These are phyloP conservation scores for Sarocladium oryzae DNA, from an alignment of 2,329 filamentous ascomycete species.

Conservation along the genomic window DNA sequence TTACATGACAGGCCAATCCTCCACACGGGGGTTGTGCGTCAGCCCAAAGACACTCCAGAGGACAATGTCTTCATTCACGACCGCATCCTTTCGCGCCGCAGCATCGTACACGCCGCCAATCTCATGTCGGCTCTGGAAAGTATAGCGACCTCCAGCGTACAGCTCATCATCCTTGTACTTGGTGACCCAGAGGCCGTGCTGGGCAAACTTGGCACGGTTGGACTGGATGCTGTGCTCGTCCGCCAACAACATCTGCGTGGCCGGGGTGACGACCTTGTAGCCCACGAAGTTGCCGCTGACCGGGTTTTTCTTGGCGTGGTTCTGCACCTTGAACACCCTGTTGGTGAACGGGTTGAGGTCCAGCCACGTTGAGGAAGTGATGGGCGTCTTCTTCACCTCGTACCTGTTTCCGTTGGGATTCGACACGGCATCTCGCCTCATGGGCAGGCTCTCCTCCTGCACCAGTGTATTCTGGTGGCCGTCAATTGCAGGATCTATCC, in stretches of 20 bases:
- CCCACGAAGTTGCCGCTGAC: conserved; percentile 39
- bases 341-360: conserved; percentile 44
- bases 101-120: conserved; percentile 31
- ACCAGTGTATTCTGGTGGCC: conserved; percentile 50
- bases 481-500: conserved; percentile 57
- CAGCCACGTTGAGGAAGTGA: conserved; percentile 38
- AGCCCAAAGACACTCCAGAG: conserved; percentile 54
- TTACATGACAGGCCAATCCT: conserved; percentile 64
- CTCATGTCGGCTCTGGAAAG: conserved; percentile 34
- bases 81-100: conserved; percentile 37
- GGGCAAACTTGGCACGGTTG: conserved; percentile 33
- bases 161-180: conserved; percentile 38
- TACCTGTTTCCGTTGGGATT: conserved; percentile 45
- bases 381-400: conserved; percentile 35
- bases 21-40: conserved; percentile 58
- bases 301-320: conserved; percentile 33
- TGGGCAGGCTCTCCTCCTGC: conserved; percentile 31
- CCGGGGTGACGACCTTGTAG: conserved; percentile 38
- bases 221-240: conserved; percentile 33
- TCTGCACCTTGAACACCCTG: conserved; percentile 44
- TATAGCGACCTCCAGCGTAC: conserved; percentile 37
- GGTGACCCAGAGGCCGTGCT: conserved; percentile 41
- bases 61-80: conserved; percentile 45
- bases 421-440: conserved; percentile 32
- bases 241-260: conserved; percentile 33